A percentile compares a stretch with the other conserved stretches of the same genome.
These are phyloP conservation scores for Cephalotrichum gorgonifer DNA, from an alignment of 2,329 filamentous ascomycete genomes.

Conservation along the genomic window DNA sequence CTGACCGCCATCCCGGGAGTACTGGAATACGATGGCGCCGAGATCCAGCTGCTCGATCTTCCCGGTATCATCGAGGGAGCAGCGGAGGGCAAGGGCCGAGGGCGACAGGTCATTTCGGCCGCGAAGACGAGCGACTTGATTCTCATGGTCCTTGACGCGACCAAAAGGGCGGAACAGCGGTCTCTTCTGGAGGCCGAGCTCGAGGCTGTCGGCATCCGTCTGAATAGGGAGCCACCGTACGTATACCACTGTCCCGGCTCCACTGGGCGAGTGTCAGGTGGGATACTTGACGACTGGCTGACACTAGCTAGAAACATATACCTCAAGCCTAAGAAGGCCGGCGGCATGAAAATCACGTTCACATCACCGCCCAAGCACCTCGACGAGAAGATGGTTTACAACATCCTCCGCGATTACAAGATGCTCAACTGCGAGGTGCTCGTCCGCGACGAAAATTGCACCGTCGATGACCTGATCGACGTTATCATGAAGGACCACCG, in stretches of 20 bases:
- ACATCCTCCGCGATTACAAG: constrained; percentile 97
- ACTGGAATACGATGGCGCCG: constrained; percentile 91
- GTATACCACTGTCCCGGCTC: constrained; percentile 16
- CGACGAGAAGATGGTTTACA: constrained; percentile 97
- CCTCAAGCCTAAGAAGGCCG: constrained; percentile 88
- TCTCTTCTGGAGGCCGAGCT: constrained; percentile 83
- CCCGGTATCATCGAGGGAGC: constrained; percentile 98
- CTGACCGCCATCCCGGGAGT: constrained; percentile 95
- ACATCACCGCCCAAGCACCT: constrained; percentile 77
- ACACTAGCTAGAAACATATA: constrained; percentile 70
- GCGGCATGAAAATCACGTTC: constrained; percentile 98
- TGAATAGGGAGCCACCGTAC: constrained; percentile 85
- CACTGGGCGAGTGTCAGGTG: neutral
- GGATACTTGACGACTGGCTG: neutral
- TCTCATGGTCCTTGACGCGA: constrained; percentile 93
- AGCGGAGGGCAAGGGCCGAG: constrained; percentile 88
- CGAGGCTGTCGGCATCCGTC: constrained; percentile 85
- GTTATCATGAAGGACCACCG: constrained; percentile 99
- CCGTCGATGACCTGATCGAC: constrained; percentile 97
- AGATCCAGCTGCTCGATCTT: constrained; percentile 95
- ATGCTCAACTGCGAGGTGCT: constrained; percentile 96
- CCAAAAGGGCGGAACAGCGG: constrained; percentile 89
- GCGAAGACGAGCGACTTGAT: constrained; percentile 98
- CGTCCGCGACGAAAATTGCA: constrained; percentile 86
- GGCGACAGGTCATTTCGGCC: constrained; percentile 91